Percentiles rank a stretch among this genome's conserved stretches.
Conservation (phyloP, 106 monocot species). For the Gastrodia elata region DNA sequence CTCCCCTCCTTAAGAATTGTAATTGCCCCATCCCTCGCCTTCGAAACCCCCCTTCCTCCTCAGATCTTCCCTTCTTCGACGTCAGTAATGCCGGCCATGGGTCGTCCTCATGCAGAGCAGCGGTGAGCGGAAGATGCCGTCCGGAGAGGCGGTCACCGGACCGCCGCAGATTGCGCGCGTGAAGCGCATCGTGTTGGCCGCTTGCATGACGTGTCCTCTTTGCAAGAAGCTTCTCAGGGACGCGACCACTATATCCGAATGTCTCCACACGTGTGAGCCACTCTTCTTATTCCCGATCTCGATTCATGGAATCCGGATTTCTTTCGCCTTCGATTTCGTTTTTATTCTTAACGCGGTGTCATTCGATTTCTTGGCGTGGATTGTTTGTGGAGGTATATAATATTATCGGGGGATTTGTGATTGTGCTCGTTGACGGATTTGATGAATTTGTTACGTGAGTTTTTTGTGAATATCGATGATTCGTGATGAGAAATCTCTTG, state of each 20-base stretch:
- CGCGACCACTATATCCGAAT: slow-evolving; percentile 95
- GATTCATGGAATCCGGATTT: slow-evolving; percentile 1
- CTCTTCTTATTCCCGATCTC: background rate
- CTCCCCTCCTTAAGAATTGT: background rate
- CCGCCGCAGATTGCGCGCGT: slow-evolving; percentile 39
- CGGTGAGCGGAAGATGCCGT: background rate
- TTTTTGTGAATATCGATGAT: background rate
- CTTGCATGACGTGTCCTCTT: slow-evolving; percentile 71
- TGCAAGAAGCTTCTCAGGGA: slow-evolving; percentile 65
- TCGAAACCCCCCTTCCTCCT: background rate
- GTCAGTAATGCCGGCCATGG: slow-evolving; percentile 4
- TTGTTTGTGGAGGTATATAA: background rate
- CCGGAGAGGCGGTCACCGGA: background rate
- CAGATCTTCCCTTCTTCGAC: slow-evolving; percentile 10
- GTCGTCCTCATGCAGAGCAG: slow-evolving; percentile 3
- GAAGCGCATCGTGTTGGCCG: slow-evolving; percentile 37
- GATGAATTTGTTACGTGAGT: background rate
- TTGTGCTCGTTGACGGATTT: background rate
- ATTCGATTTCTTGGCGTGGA: slow-evolving; percentile 4
- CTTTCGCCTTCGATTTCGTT: background rate
- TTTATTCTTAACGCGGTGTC: background rate
- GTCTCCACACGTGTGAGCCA: slow-evolving; percentile 89
- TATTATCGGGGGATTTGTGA: background rate
- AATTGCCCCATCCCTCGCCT: background rate
- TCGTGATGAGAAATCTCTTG: background rate